Evolutionary conservation across 306 rosid genomes (phyloP), one percentile per base, ranked within the genome.

Genomic region (Rosa chinensis): DNA sequence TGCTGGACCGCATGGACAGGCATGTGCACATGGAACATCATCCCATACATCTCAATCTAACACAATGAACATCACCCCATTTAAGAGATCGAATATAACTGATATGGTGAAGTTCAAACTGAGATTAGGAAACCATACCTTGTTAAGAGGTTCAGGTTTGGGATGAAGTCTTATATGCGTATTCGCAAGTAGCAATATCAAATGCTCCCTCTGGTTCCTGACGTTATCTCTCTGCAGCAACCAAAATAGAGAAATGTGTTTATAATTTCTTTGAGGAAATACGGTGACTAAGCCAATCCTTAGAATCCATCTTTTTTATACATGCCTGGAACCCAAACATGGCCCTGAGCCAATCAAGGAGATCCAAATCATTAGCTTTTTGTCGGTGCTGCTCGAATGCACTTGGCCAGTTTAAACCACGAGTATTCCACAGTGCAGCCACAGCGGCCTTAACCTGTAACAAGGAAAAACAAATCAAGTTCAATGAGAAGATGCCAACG

Each of bases 121-220:
- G 64, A 73, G 72, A 78, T 58, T 68, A 23, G 64, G 63, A 23
- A 23, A 83, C 83, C 83, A 43, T 88, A 69, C 99, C 97, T 92
- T 94, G 85, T 89, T 94, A 80, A 92, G 95, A 82, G 97, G 97
- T 88, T 94, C 99, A 3, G 99, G 90, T 89, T 94, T 94, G 73
- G 99, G 99, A 63, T 89, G 80, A 56, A 94, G 91, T 87, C 97
- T 89, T 80, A 89, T 91, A 85, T 94, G 99, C 69, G 78, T 63
- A 86, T 94, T 90, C 23, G 99, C 97, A 37, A 94, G 97, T 66
- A 94, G 97, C 83, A 91, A 87, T 83, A 91, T 90, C 85, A 94
- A 85, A 88, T 94, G 93, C 88, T 94, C 99, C 81, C 97, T 91
- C 89, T 94, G 99, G 81, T 94, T 94, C 90, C 99, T 89, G 81